A percentile compares a stretch with the other conserved stretches of the same genome.
phyloP scores from a whole-genome alignment of 2,329 filamentous ascomycete genomes.

The Pseudogymnoascus sp. region DNA sequence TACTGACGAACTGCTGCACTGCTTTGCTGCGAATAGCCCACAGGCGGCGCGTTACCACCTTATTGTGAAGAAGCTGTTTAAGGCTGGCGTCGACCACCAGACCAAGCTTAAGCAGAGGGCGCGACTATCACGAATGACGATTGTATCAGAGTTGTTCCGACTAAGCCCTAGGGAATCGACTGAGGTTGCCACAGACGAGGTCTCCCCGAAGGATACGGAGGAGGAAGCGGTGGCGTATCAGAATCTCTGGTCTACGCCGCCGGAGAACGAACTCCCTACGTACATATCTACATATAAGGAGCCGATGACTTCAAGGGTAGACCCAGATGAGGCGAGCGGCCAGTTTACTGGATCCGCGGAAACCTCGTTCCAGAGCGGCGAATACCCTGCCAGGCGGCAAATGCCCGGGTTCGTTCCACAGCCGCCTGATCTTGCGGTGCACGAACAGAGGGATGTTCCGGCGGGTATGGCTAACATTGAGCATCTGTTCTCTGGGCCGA shows the following conservation, averaged over 20 bases:
- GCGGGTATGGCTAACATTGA: not conserved
- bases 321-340: not conserved
- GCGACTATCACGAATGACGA: not conserved
- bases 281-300: not conserved
- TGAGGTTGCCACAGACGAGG: not conserved
- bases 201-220: not conserved
- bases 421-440: not conserved
- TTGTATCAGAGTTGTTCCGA: constrained; percentile 2
- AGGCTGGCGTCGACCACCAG: constrained; percentile 3
- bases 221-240: not conserved
- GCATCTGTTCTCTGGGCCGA: not conserved
- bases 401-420: not conserved
- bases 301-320: not conserved
- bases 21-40: constrained; percentile 6
- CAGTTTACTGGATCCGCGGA: not conserved
- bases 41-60: constrained; percentile 10
- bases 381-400: not conserved
- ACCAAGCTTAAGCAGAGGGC: not conserved
- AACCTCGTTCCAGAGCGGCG: not conserved
- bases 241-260: not conserved
- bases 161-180: not conserved
- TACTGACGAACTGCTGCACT: not conserved
- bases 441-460: not conserved
- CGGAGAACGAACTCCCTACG: not conserved
- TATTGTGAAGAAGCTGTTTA: constrained; percentile 8